These are phyloP conservation scores for Mycotypha africana DNA, from an alignment of 371 early-diverging fungal genomes.

Conservation along the genomic window DNA sequence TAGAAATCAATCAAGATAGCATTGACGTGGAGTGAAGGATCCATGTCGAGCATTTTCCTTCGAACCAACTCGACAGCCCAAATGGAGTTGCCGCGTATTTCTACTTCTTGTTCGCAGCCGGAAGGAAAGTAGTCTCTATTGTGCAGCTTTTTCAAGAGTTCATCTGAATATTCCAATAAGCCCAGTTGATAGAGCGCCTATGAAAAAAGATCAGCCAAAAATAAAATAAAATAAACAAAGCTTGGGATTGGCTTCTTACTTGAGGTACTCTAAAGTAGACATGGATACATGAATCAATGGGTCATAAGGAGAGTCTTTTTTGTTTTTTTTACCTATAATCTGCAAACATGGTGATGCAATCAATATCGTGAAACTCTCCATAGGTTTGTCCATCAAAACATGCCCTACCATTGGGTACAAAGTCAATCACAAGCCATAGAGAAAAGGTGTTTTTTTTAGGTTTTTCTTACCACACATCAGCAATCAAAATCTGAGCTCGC, in stretches of 20 bases:
- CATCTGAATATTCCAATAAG: constrained; percentile 62
- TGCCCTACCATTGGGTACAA: too few relatives aligned
- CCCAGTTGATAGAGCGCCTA: constrained; percentile 73
- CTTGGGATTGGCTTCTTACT: too few relatives aligned
- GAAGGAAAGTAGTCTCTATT: constrained; percentile 43
- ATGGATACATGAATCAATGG: too few relatives aligned
- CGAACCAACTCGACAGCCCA: constrained; percentile 78
- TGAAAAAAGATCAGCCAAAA: constrained; percentile 12
- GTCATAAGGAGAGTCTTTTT: too few relatives aligned
- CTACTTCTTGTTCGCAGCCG: constrained; percentile 69
- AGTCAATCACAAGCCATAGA: too few relatives aligned
- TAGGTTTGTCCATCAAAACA: constrained; percentile 71
- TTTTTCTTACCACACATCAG: constrained; percentile 69
- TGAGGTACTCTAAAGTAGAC: neutral
- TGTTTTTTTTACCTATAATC: constrained; percentile 63
- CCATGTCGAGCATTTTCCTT: constrained; percentile 36
- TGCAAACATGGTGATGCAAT: constrained; percentile 89
- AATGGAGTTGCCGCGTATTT: constrained; percentile 84
- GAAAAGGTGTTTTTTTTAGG: neutral
- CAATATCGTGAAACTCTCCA: constrained; percentile 76
- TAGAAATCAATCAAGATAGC: constrained; percentile 87
- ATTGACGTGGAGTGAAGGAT: constrained; percentile 35
- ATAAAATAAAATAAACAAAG: too few relatives aligned
- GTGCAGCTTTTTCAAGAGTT: constrained; percentile 45
- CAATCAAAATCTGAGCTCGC: constrained; percentile 87